Base-by-base conservation (phyloP, 2,329 filamentous ascomycete species). In the Immersiporthe knoxdaviesiana region DNA sequence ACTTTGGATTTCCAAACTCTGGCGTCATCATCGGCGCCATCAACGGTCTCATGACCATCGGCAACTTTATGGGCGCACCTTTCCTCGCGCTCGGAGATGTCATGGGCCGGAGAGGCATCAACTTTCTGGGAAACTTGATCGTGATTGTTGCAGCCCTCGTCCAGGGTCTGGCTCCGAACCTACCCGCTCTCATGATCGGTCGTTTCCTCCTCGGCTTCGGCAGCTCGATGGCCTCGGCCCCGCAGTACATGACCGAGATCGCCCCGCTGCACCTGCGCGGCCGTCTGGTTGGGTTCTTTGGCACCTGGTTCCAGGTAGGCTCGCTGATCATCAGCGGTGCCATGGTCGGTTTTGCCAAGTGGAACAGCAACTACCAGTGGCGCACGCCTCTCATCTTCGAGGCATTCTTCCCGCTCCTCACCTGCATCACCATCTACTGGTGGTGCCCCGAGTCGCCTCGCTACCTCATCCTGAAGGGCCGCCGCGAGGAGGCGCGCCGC, bases 51-150 rank as follows among this genome's bases (percentile, higher is more conserved):
- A 84, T 84, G 83, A 81, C 78, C 14, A 82, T 84, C 52, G 82
- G 82, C 32, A 81, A 76, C 8, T 79, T 84, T 62, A 78, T 78
- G 66, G 84, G 84, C 24, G 81, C 84, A 3, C 84, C 84, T 0
- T 84, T 87, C 62, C 79, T 85, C 65, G 79, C 80, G 8, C 78
- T 86, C 10, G 81, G 83, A 71, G 85, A 86, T 74, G 78, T 84
- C 10, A 81, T 86, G 72, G 84, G 85, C 59, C 81, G 84, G 67
- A 82, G 84, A 69, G 83, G 82, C 7, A 78, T 83, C 74, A 84
- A 82, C 71, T 84, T 84, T 63, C 62, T 79, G 12, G 83, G 83
- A 3, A 84, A 84, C 63, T 69, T 75, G 30, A 76, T 84, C 59
- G 81, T 84, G n/a, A 76, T 84, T 39, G 72, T 80, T n/a, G 80